A percentile compares a stretch with the other conserved stretches of the same genome.
These are phyloP conservation scores for Geranomyces variabilis DNA, from an alignment of 192 early-diverging fungal genomes.

Conservation along the genomic window DNA sequence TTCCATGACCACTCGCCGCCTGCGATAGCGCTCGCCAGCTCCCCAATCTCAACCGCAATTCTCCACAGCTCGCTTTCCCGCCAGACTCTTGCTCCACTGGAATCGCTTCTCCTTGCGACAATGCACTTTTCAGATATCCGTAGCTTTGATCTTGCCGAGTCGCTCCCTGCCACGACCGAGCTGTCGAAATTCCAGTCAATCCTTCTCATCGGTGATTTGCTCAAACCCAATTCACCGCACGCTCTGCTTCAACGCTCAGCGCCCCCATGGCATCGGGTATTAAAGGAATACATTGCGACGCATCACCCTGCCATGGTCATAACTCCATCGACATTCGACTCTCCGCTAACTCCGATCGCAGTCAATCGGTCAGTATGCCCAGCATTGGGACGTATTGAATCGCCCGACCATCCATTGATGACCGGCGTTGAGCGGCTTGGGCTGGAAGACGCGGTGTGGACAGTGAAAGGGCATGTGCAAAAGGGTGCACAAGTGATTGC, in stretches of 20 bases:
- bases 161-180: background rate
- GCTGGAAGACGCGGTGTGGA: background rate
- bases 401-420: background rate
- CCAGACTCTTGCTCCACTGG: background rate
- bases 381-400: background rate
- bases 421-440: background rate
- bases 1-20: conserved; percentile 4
- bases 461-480: background rate
- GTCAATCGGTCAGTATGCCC: background rate
- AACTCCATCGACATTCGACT: background rate
- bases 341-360: background rate
- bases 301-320: background rate
- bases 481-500: conserved; percentile 2
- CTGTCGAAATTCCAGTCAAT: background rate
- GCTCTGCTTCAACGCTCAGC: background rate
- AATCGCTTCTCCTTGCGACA: background rate
- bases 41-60: background rate
- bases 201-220: background rate
- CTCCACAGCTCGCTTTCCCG: background rate
- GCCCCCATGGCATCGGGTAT: background rate
- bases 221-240: background rate
- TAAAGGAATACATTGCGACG: background rate
- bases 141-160: background rate
- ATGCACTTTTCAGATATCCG: background rate
- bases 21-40: background rate